phyloP scores from a whole-genome alignment of 805 yeast species.

The Saccharomyces paradoxus region DNA sequence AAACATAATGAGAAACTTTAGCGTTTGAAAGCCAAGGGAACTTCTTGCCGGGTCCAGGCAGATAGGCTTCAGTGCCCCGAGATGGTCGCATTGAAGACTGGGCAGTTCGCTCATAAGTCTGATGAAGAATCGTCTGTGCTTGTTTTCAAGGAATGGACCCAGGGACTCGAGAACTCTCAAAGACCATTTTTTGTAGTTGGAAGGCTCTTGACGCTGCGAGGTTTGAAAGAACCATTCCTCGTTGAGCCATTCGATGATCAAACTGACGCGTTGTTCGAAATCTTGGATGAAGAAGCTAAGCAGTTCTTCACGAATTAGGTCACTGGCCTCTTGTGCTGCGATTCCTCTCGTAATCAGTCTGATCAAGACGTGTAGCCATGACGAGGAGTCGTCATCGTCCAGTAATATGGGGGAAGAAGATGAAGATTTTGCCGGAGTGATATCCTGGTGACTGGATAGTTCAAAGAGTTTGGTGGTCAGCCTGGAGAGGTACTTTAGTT shows the following conservation, averaged over 20 bases:
- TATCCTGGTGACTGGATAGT: background rate
- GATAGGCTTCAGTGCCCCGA: conserved; percentile 58
- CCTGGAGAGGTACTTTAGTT: background rate
- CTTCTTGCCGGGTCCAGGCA: conserved; percentile 81
- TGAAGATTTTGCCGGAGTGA: background rate
- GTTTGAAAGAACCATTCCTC: conserved; percentile 83
- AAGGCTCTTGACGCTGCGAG: conserved; percentile 22
- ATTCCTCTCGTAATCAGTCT: conserved; percentile 81
- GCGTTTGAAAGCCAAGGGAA: conserved; percentile 70
- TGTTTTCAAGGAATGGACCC: conserved; percentile 75
- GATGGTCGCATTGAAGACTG: conserved; percentile 51
- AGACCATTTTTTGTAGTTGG: conserved; percentile 64
- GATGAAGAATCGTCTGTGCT: conserved; percentile 72
- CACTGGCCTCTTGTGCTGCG: conserved; percentile 40
- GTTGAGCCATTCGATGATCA: conserved; percentile 83
- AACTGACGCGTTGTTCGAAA: conserved; percentile 61
- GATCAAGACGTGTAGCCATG: conserved; percentile 70
- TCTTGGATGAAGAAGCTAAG: conserved; percentile 67
- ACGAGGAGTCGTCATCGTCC: conserved; percentile 55
- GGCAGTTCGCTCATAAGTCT: conserved; percentile 86
- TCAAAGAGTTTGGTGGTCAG: background rate
- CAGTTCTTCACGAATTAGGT: conserved; percentile 59
- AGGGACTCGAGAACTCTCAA: conserved; percentile 64
- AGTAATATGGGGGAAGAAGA: conserved; percentile 8
- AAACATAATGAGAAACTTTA: conserved; percentile 79